Percentiles rank a stretch among this genome's conserved stretches.
These are phyloP conservation scores for Kwoniella shivajii DNA, from an alignment of 1,284 basidiomycete genomes.

Conservation along the genomic window DNA sequence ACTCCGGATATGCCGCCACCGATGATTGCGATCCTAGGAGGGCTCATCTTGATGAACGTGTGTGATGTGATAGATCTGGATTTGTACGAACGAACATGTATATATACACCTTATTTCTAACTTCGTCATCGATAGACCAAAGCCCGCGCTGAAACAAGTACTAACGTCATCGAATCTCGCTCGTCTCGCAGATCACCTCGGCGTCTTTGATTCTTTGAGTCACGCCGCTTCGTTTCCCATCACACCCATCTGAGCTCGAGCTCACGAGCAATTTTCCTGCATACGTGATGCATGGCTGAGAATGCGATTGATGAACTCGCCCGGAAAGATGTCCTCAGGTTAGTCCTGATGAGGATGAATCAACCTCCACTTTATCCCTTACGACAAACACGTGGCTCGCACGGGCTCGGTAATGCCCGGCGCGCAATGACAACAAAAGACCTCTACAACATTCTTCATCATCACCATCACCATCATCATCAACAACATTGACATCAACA, in stretches of 20 bases:
- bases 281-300: too few species aligned
- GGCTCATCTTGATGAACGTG: background rate
- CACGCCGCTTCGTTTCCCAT: too few species aligned
- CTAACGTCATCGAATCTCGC: background rate
- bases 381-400: too few species aligned
- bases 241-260: too few species aligned
- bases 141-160: background rate
- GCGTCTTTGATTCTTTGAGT: background rate
- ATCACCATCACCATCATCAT: background rate
- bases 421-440: background rate
- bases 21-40: slow-evolving; percentile 3
- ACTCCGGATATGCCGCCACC: slow-evolving; percentile 6
- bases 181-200: background rate
- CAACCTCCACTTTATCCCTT: too few species aligned
- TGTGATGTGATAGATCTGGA: background rate
- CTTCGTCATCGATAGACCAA: background rate
- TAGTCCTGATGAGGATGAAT: too few species aligned
- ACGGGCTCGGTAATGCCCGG: background rate
- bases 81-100: background rate
- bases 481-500: background rate
- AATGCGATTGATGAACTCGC: too few species aligned
- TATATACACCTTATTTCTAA: too few species aligned
- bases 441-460: background rate
- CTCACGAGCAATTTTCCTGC: too few species aligned
- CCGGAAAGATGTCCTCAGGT: too few species aligned